Base-by-base conservation (phyloP, 1,139 yeast genomes). In the Dujonia santamariae region DNA sequence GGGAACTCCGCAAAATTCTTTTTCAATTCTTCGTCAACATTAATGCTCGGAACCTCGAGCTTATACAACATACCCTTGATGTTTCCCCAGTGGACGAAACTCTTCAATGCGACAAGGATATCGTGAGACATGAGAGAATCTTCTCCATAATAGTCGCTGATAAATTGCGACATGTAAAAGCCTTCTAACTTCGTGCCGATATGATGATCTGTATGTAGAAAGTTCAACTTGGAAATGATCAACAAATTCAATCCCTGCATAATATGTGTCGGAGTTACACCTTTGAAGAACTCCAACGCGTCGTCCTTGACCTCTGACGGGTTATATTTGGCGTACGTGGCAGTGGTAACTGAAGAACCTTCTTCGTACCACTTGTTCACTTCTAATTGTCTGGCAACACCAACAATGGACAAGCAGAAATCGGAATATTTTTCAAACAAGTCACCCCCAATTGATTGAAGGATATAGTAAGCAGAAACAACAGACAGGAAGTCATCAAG, bases 1-100 rank as follows among this genome's bases (percentile, higher is more conserved):
- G 79, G 79, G 39, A 74, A 72, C 9, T 45, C 41, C 14, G 51
- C 53, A 42, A 70, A 75, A 19, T 46, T 47, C 20, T 45, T 40
- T n/a, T 43, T 46, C 26, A 67, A 49, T 13, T 55, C 59, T 5
- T 51, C 52, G 21, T 59, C 56, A 0, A 69, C 46, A 24, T 55
- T 51, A 26, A 75, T 46, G 34, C 67, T 59, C 9, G 74, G 74
- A 2, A 75, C 59, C 2, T 61, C 67, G 32, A 75, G 48, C 40
- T 61, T 63, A 43, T 64, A 60, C 30, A 75, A 52, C 7, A 74
- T 54, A 4, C 79, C 78, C 40, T 66, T 63, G 34, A 72, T 73
- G 34, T 72, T 69, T 14, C 76, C 76, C 80, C 80, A 75, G 49
- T 75, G 80, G 14, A 71, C 74, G 43, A 75, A 74, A 30, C 77